A percentile compares a stretch with the other conserved stretches of the same genome.
Evolutionary conservation across 805 yeast genomes (phyloP).

Genomic region (Ogataea philodendri): DNA sequence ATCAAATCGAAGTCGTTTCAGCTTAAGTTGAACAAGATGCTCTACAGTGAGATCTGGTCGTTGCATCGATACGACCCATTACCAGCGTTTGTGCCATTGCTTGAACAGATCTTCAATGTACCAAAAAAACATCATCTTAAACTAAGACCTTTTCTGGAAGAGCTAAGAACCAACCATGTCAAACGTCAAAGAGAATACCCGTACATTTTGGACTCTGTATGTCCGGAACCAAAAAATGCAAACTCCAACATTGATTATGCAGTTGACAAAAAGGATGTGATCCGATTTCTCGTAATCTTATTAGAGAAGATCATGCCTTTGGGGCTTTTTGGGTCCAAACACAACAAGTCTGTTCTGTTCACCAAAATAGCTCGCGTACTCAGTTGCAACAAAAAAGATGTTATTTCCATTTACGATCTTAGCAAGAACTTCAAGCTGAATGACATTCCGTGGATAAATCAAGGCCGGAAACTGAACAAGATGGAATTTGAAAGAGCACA

Average conservation of each 20-base stretch:
- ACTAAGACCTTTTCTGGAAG: constrained; percentile 21
- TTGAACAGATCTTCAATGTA: constrained; percentile 13
- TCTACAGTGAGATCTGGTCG: constrained; percentile 26
- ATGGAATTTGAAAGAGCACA: constrained; percentile 43
- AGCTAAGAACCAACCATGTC: constrained; percentile 36
- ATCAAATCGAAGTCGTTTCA: neutral
- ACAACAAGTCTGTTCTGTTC: constrained; percentile 45
- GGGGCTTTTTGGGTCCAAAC: constrained; percentile 49
- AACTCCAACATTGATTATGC: constrained; percentile 34
- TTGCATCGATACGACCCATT: constrained; percentile 25
- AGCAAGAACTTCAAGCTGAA: constrained; percentile 38
- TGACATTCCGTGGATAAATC: constrained; percentile 56
- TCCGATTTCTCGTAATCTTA: constrained; percentile 42
- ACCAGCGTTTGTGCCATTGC: constrained; percentile 13
- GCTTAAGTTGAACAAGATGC: constrained; percentile 24
- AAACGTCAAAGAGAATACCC: constrained; percentile 32
- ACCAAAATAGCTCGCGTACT: constrained; percentile 39
- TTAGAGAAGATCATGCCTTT: constrained; percentile 50
- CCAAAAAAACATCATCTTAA: constrained; percentile 24
- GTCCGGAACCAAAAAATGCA: constrained; percentile 19
- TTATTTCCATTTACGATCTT: constrained; percentile 34
- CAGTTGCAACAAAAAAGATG: constrained; percentile 37
- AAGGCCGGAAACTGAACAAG: constrained; percentile 32
- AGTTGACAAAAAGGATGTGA: constrained; percentile 36
- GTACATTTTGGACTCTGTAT: constrained; percentile 37